phyloP scores from a whole-genome alignment of 768 basidiomycete genomes.

The Termitomyces sp. region DNA sequence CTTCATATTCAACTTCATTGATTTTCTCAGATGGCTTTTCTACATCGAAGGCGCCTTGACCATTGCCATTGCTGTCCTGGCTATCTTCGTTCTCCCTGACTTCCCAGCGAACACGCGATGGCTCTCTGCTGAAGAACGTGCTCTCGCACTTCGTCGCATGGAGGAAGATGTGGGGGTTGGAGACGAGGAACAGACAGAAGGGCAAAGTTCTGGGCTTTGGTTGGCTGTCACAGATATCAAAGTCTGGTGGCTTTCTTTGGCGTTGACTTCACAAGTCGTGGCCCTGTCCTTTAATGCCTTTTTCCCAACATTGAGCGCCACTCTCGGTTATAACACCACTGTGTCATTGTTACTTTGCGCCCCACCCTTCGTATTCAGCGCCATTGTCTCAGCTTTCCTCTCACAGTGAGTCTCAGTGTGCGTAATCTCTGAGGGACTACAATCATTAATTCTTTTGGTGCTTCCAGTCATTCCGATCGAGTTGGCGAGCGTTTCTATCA shows the following conservation, averaged over 20 bases:
- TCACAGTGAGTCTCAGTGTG: slow-evolving; percentile 35
- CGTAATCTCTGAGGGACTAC: neutral
- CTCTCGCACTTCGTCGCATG: slow-evolving; percentile 57
- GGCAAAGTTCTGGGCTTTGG: slow-evolving; percentile 39
- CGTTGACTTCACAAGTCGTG: slow-evolving; percentile 38
- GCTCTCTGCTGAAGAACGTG: slow-evolving; percentile 54
- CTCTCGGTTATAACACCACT: slow-evolving; percentile 63
- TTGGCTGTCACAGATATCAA: slow-evolving; percentile 68
- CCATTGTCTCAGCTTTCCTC: slow-evolving; percentile 48
- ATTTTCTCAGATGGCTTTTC: slow-evolving; percentile 58
- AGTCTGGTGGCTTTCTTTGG: slow-evolving; percentile 57
- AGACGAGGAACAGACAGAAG: slow-evolving; percentile 22
- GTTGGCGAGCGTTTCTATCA: slow-evolving; percentile 71
- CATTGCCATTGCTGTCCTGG: slow-evolving; percentile 40
- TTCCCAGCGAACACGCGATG: slow-evolving; percentile 58
- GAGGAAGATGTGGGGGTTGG: slow-evolving; percentile 47
- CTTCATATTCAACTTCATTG: neutral
- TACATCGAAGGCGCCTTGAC: slow-evolving; percentile 64
- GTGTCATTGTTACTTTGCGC: slow-evolving; percentile 55
- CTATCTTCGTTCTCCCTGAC: slow-evolving; percentile 69
- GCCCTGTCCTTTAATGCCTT: slow-evolving; percentile 70
- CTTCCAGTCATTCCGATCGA: slow-evolving; percentile 63
- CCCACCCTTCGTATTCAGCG: slow-evolving; percentile 64
- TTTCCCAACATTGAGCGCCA: slow-evolving; percentile 69
- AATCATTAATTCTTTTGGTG: neutral